These are phyloP conservation scores for Candida dubliniensis DNA, from an alignment of 1,139 yeast genomes.

Conservation along the genomic window DNA sequence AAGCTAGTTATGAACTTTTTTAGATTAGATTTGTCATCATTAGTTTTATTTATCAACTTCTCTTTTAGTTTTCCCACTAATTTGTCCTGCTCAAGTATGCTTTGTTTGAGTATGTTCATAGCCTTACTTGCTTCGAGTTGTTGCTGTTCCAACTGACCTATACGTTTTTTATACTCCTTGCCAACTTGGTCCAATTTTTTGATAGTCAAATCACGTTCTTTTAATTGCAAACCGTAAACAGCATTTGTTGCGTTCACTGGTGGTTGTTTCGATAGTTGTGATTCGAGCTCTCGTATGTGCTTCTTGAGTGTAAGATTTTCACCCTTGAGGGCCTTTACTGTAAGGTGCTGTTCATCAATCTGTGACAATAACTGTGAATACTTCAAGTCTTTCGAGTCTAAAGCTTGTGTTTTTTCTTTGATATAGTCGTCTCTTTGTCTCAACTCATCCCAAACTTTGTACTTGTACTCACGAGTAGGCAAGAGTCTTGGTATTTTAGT, in stretches of 20 bases:
- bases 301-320: constrained; percentile 21
- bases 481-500: not conserved
- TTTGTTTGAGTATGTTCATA: constrained; percentile 18
- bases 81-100: constrained; percentile 20
- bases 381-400: constrained; percentile 4
- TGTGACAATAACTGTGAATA: not conserved
- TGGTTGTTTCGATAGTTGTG: constrained; percentile 12
- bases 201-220: constrained; percentile 24
- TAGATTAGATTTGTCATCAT: constrained; percentile 3
- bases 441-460: constrained; percentile 5
- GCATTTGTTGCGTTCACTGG: constrained; percentile 5
- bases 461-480: not conserved
- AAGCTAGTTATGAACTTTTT: constrained; percentile 23
- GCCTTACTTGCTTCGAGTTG: constrained; percentile 19
- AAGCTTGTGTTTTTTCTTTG: constrained; percentile 3
- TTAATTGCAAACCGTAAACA: constrained; percentile 12
- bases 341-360: constrained; percentile 11
- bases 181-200: constrained; percentile 23
- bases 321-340: constrained; percentile 20
- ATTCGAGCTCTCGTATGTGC: constrained; percentile 23
- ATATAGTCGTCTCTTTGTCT: constrained; percentile 5
- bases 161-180: constrained; percentile 23
- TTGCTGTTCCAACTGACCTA: constrained; percentile 17
- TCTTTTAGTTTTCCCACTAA: constrained; percentile 22
- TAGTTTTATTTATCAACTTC: constrained; percentile 15